Conservation (phyloP, 2,329 filamentous ascomycete genomes). For the Hypomyces rosellus region DNA sequence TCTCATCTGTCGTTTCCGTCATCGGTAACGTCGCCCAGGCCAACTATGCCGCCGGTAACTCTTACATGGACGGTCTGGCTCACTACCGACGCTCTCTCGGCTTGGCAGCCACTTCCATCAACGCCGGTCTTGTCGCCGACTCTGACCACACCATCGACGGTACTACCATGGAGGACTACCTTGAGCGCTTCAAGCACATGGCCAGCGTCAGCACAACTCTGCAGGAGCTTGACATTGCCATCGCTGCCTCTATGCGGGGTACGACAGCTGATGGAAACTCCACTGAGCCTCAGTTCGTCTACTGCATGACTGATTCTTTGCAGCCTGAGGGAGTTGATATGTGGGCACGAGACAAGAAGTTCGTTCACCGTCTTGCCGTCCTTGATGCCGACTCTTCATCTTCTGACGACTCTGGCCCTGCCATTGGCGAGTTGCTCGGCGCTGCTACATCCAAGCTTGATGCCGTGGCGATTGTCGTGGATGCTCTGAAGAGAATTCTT, state of each 20-base stretch:
- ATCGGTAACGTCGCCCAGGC: constrained; percentile 28
- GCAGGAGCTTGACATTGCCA: not conserved
- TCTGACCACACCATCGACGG: not conserved
- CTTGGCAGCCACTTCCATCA: not conserved
- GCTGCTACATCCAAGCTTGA: not conserved
- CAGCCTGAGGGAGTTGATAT: too few relatives aligned
- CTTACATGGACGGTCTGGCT: constrained; percentile 24
- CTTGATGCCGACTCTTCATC: too few relatives aligned
- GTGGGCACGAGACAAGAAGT: too few relatives aligned
- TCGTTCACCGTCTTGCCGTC: too few relatives aligned
- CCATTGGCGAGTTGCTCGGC: too few relatives aligned
- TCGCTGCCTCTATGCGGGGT: not conserved
- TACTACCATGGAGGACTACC: not conserved
- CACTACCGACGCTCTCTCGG: constrained; percentile 11
- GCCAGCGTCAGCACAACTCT: not conserved
- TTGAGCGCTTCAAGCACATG: not conserved
- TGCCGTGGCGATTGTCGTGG: not conserved
- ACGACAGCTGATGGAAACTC: not conserved
- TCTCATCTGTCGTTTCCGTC: constrained; percentile 30
- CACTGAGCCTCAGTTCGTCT: too few relatives aligned
- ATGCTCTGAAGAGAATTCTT: not conserved
- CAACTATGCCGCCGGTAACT: constrained; percentile 33
- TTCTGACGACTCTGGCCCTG: too few relatives aligned
- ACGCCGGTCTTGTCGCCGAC: too few relatives aligned
- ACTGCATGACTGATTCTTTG: too few relatives aligned